Base-by-base conservation (phyloP, 192 early-diverging fungal genomes). In the Coemansia sp. region DNA sequence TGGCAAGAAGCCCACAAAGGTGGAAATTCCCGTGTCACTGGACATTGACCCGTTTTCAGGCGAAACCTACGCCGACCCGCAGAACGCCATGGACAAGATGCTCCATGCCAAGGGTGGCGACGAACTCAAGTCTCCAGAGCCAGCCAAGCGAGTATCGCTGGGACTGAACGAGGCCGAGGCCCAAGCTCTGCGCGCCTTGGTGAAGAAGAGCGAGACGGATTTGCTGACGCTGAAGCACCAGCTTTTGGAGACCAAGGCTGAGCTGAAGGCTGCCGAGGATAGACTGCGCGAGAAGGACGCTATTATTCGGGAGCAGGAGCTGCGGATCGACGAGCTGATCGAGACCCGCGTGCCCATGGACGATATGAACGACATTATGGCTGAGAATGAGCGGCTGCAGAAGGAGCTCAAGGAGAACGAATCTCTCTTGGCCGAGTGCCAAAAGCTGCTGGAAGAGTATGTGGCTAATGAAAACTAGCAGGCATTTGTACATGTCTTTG, bases 181-280 rank as follows among this genome's bases (percentile, higher is more conserved):
- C 13, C 27, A 33, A 14, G 15, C 46, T n/a, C 18, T 50, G 49
- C 42, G 41, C 18, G 50, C 33, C 20, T 47, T 49, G 25, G 43
- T 42, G 3, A 53, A 53, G 11, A 57, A 56, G 45, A 48, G 50
- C 0, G 69, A 72, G 57, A 72, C 58, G 4, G 69, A 72, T 45
- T 37, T 55, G 10, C 47, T 65, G 6, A 61, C 69, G 11, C 45
- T 72, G 23, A 65, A 55, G 54, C 69, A 72, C 36, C 62, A 64
- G 62, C 58, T 72, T n/a, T n/a, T 65, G 30, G 69, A 72, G 34
- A 61, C 69, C 53, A 72, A 72, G 58, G 33, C 62, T 2, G 69
- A 72, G 18, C 69, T 72, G 14, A 61, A 60, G 49, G 69, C 62
- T 1, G 69, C 69, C 3, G 69, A 65, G 47, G 50, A 57, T 41